Evolutionary conservation across 2,329 filamentous ascomycete genomes (phyloP).

Genomic region (Trichoderma cornu-damae): DNA sequence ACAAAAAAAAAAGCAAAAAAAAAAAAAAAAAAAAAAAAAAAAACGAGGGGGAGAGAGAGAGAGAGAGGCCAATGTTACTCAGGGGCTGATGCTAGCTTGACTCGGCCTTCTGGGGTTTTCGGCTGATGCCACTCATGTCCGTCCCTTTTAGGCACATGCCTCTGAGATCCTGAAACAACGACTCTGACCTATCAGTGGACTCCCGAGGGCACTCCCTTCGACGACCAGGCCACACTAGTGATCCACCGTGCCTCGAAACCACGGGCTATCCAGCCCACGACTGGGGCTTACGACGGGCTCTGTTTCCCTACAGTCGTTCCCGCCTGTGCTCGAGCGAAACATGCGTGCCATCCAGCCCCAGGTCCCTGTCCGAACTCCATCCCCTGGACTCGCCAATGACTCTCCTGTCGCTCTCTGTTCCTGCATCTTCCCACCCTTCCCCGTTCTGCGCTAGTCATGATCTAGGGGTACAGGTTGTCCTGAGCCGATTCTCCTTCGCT

Average conservation of each 20-base stretch:
- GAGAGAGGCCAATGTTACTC: slow-evolving; percentile 12
- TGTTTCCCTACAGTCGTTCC: not conserved
- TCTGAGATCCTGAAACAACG: slow-evolving; percentile 20
- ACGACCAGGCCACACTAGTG: slow-evolving; percentile 4
- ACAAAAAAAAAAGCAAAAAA: not conserved
- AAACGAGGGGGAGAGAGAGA: too few species aligned
- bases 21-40: not conserved
- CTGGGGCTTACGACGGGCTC: slow-evolving; percentile 7
- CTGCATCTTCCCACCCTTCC: slow-evolving; percentile 15
- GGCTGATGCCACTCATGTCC: slow-evolving; percentile 7
- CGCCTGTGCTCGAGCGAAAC: slow-evolving; percentile 10
- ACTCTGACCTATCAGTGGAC: slow-evolving; percentile 19
- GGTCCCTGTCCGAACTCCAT: slow-evolving; percentile 7
- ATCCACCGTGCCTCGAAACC: slow-evolving; percentile 20
- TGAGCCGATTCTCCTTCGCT: not conserved
- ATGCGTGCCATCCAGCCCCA: slow-evolving; percentile 17
- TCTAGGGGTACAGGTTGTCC: not conserved
- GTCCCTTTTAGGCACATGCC: slow-evolving; percentile 1
- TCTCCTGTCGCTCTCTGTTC: slow-evolving; percentile 14
- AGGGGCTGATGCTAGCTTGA: slow-evolving; percentile 8
- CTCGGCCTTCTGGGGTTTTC: slow-evolving; percentile 13
- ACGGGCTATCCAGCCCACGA: slow-evolving; percentile 8
- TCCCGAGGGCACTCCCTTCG: slow-evolving; percentile 17
- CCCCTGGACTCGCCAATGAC: slow-evolving; percentile 20
- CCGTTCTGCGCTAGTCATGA: slow-evolving; percentile 13